phyloP scores from a whole-genome alignment of 352 stramenopile species.

The Globisporangium acanthophoron region DNA sequence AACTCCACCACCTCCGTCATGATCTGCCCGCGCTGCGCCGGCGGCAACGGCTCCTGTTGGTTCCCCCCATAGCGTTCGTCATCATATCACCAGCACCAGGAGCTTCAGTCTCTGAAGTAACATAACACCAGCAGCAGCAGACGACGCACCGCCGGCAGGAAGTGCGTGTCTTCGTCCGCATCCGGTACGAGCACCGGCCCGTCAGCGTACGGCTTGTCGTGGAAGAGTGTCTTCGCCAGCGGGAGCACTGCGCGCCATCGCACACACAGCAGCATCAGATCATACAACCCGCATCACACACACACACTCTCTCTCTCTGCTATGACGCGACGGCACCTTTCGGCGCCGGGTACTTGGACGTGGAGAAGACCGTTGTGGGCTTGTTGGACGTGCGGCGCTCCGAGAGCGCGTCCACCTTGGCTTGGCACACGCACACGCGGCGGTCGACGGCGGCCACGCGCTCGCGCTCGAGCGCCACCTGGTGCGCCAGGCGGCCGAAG shows the following conservation, averaged over 20 bases:
- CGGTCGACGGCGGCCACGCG: conserved; percentile 69
- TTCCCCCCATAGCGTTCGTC: not conserved
- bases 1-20: conserved; percentile 82
- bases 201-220: conserved; percentile 82
- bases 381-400: conserved; percentile 79
- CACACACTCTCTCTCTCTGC: not conserved
- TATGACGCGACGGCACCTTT: conserved; percentile 21
- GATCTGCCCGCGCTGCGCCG: conserved; percentile 64
- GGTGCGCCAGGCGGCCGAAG: conserved; percentile 74
- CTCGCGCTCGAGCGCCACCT: conserved; percentile 75
- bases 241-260: conserved; percentile 26
- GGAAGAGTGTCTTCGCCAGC: conserved; percentile 71
- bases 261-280: not conserved
- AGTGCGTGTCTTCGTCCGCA: conserved; percentile 75
- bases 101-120: too few species aligned
- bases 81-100: too few species aligned
- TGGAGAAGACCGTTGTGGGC: conserved; percentile 86
- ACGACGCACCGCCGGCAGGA: conserved; percentile 50
- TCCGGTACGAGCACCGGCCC: conserved; percentile 61
- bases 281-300: not conserved
- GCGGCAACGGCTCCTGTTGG: conserved; percentile 51
- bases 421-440: conserved; percentile 72
- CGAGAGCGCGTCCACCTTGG: conserved; percentile 81
- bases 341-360: conserved; percentile 80
- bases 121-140: not conserved